Evolutionary conservation across 306 rosid species (phyloP).

Genomic region (Vigna trinervia): DNA sequence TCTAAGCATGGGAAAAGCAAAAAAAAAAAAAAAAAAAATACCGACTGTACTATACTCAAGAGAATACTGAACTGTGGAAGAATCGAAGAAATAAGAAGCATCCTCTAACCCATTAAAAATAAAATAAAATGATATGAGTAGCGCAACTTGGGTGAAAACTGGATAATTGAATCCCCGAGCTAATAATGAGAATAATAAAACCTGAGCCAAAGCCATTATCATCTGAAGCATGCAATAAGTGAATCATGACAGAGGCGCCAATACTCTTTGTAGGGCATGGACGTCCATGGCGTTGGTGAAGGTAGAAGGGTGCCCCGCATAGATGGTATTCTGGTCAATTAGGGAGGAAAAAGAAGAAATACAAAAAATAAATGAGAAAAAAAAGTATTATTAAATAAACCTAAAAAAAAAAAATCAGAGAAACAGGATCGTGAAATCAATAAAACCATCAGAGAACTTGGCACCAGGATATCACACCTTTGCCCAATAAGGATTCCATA

Average conservation of each 20-base stretch:
- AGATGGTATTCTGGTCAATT: constrained; percentile 60
- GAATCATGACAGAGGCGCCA: constrained; percentile 79
- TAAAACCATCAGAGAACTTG: constrained; percentile 4
- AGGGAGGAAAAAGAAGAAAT: constrained; percentile 1
- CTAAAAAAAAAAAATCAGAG: background rate
- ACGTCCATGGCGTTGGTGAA: constrained; percentile 84
- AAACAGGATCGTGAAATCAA: constrained; percentile 15
- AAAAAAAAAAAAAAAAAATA: background rate
- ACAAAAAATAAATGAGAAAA: background rate
- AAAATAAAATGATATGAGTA: background rate
- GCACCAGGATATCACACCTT: constrained; percentile 56
- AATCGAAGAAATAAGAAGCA: constrained; percentile 17
- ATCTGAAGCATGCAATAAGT: constrained; percentile 59
- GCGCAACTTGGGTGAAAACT: constrained; percentile 19
- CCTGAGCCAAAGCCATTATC: background rate
- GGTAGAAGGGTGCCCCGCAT: constrained; percentile 64
- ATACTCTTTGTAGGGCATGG: constrained; percentile 73
- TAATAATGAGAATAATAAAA: too few species aligned
- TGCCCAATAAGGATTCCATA: constrained; percentile 79
- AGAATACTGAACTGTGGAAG: constrained; percentile 6
- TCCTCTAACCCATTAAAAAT: constrained; percentile 23
- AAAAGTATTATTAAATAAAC: constrained; percentile 15
- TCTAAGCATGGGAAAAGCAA: constrained; percentile 10
- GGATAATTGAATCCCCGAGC: constrained; percentile 19
- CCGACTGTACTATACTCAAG: constrained; percentile 25